Evolutionary conservation across 768 basidiomycete genomes (phyloP), one percentile per base, ranked within the genome.

Genomic region (Hypholoma sublateritium): DNA sequence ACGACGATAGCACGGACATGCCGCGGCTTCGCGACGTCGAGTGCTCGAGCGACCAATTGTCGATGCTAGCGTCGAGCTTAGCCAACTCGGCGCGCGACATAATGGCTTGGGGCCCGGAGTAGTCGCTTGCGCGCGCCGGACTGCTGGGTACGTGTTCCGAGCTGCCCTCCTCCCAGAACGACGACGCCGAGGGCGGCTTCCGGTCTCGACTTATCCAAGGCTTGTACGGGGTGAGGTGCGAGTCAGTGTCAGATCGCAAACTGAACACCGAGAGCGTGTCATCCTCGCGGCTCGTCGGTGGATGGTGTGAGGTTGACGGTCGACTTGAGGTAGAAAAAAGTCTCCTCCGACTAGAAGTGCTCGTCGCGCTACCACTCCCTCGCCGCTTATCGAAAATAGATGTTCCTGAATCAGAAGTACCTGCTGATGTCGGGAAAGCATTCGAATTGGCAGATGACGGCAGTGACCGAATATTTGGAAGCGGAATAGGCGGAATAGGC

Each of bases 51-150:
- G 57, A 48, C 46, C 55, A 51, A 46, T 41, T 56, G 22, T 80
- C 66, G 57, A 80, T 63, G 68, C 78, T 75, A 42, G 80, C 83
- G 63, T 87, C 86, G 9, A 88, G 70, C 67, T 78, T 76, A 19
- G 83, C 77, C 74, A 87, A 78, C 55, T 87, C 84, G 16, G 83
- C 85, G 21, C 84, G 82, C 14, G 86, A 83, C 79, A 88, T 79
- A 58, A 88, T 89, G 39, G 80, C 80, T 65, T 87, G 84, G 7
- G 85, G 84, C 4, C 72, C 75, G 67, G 86, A 85, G 25, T 86
- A 85, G 14, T 70, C 61, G 4, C 61, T 58, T 8, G 66, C 53
- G 21, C 65, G 64, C 13, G 59, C 58, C 46, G 77, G 75, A 56
- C 77, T 78, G 43, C 59, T 65, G 5, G 77, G 74, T n/a, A 61